Base-by-base conservation (phyloP, 2,329 filamentous ascomycete genomes). In the Trichoderma sp. region DNA sequence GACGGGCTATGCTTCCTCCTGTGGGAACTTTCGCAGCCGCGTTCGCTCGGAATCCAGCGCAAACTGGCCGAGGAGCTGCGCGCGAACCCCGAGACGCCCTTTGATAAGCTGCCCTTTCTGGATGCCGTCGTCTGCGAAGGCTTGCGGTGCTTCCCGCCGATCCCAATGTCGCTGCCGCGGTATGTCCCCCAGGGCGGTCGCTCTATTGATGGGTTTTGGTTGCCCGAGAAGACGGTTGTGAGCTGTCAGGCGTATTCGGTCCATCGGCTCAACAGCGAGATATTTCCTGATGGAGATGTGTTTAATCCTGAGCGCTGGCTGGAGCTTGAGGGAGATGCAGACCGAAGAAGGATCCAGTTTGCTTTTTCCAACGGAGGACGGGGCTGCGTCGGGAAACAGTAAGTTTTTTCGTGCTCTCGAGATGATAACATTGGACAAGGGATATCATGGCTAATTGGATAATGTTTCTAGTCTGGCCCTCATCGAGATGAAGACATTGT, bases 241-340 rank as follows among this genome's bases (percentile, higher is more conserved):
- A 90, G 88, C 77, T 86, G 85, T 73, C 89, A 91, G 79, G 86
- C 89, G 1, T 88, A 86, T 76, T 90, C 88, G 12, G 83, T 90
- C 39, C 88, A 91, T 74, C 85, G 86, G 23, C 82, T 89, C 70
- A 87, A 91, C 74, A 79, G 82, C 12, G 85, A 90, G 70, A 91
- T 94, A 1, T 98, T 97, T 78, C 90, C 91, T 1, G 87, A 94
- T 57, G 92, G 94, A 0, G 92, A 97, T 73, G 82, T 80, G 6
- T 98, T 95, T 78, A 85, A 91, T 65, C 95, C 95, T 0, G 92
- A 95, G 71, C 87, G 95, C 75, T 98, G 95, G 95, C 88, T 97
- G 74, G 89, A 87, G 17, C 85, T 87, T 9, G 87, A 91, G 59
- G 93, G 93, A 2, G 93, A 95, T 76, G 86, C 91, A 72, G 92